These are phyloP conservation scores for Metarhizium anisopliae DNA, from an alignment of 2,329 filamentous ascomycete species.

Conservation along the genomic window DNA sequence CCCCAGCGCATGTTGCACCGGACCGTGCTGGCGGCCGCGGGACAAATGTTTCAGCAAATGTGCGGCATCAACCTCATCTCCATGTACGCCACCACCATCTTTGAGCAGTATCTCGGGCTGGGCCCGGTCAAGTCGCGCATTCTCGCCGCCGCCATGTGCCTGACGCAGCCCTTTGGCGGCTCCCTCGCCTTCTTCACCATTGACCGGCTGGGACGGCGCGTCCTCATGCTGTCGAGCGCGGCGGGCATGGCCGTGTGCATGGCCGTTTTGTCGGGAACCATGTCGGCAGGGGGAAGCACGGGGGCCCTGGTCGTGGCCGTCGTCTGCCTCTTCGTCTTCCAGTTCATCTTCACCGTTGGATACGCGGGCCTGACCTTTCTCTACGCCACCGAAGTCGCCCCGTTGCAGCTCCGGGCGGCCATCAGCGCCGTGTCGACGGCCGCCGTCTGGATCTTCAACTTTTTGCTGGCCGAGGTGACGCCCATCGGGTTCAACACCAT, in stretches of 20 bases:
- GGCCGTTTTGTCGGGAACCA: slow-evolving; percentile 17
- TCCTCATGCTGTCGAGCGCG: slow-evolving; percentile 16
- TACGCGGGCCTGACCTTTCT: slow-evolving; percentile 56
- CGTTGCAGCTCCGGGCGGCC: slow-evolving; percentile 34
- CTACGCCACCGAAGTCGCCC: slow-evolving; percentile 45
- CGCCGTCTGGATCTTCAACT: slow-evolving; percentile 25
- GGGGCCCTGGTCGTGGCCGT: slow-evolving; percentile 14
- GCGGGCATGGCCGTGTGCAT: slow-evolving; percentile 17
- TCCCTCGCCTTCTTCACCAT: slow-evolving; percentile 19
- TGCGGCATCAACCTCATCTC: slow-evolving; percentile 18
- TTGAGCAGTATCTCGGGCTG: slow-evolving; percentile 17
- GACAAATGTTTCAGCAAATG: slow-evolving; percentile 16
- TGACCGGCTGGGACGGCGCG: slow-evolving; percentile 19
- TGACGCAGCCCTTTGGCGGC: slow-evolving; percentile 24
- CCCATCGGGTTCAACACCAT: slow-evolving; percentile 54
- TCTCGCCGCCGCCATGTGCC: slow-evolving; percentile 16
- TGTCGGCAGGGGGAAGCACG: slow-evolving; percentile 14
- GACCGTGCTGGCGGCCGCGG: slow-evolving; percentile 6
- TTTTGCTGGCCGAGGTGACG: slow-evolving; percentile 50
- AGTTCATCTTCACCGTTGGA: slow-evolving; percentile 57
- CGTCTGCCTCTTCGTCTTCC: slow-evolving; percentile 56
- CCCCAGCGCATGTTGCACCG: slow-evolving; percentile 8
- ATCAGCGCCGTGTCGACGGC: slow-evolving; percentile 44
- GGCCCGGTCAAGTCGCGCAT: slow-evolving; percentile 13
- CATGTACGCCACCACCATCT: slow-evolving; percentile 21